phyloP scores from a whole-genome alignment of 805 yeast species.

The Scheffersomyces lignosus region DNA sequence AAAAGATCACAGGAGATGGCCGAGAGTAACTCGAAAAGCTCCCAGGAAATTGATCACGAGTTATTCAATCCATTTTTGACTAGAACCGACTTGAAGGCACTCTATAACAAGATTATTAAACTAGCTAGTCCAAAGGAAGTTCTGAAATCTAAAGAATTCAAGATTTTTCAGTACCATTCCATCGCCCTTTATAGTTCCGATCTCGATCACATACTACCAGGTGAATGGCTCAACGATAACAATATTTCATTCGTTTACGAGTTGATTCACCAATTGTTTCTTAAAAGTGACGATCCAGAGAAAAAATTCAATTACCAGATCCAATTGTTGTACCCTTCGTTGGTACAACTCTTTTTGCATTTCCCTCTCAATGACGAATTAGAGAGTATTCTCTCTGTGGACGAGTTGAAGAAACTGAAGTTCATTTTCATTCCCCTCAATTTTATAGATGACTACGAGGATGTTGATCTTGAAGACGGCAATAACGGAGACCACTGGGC shows the following conservation, averaged over 20 bases:
- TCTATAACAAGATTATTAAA: slow-evolving; percentile 15
- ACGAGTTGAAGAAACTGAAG: slow-evolving; percentile 32
- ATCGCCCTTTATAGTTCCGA: slow-evolving; percentile 61
- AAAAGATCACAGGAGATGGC: slow-evolving; percentile 13
- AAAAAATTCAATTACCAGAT: slow-evolving; percentile 22
- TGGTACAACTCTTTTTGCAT: slow-evolving; percentile 61
- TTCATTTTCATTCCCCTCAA: slow-evolving; percentile 70
- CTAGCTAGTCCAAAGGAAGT: slow-evolving; percentile 7
- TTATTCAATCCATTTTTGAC: slow-evolving; percentile 12
- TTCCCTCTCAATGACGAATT: slow-evolving; percentile 39
- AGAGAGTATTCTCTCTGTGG: slow-evolving; percentile 32
- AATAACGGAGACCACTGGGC: slow-evolving; percentile 83
- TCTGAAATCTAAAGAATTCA: slow-evolving; percentile 15
- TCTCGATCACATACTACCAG: slow-evolving; percentile 54
- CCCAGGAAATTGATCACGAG: too few species aligned
- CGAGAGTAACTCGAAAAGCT: too few species aligned
- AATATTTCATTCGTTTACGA: slow-evolving; percentile 65
- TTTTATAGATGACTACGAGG: slow-evolving; percentile 45
- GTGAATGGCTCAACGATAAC: slow-evolving; percentile 75
- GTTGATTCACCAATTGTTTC: slow-evolving; percentile 27
- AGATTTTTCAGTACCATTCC: slow-evolving; percentile 52
- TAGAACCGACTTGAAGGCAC: slow-evolving; percentile 16
- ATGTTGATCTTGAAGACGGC: slow-evolving; percentile 48
- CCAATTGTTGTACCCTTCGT: slow-evolving; percentile 53
- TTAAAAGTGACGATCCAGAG: slow-evolving; percentile 9